Evolutionary conservation across 2,329 filamentous ascomycete species (phyloP), one percentile per base, ranked within the genome.

Genomic region (Dactylellina haptotyla): DNA sequence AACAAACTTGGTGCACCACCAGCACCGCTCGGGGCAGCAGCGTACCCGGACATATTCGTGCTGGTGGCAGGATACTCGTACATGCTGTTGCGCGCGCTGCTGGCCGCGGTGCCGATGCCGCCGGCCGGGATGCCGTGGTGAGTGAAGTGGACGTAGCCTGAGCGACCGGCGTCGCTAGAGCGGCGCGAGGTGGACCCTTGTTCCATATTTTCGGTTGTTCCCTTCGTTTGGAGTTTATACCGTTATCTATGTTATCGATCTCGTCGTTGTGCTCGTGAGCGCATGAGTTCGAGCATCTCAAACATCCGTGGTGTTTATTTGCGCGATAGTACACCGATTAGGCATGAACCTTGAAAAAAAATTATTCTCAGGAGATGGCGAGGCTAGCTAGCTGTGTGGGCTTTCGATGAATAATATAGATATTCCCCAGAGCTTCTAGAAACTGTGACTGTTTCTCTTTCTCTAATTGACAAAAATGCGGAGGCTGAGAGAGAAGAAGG

Each of bases 111-210:
- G 9, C 54, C n/a, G n/a, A n/a, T n/a, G n/a, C n/a, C n/a, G n/a
- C n/a, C 61, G 18, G 50, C 39, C 16, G 20, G 37, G 16, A 66
- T 37, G 23, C 56, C 56, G 32, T 66, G 69, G 25, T 73, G 69
- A 12, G 53, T 26, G 61, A 62, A 73, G 32, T 73, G 69, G 20
- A 73, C 69, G 18, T 73, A 73, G 23, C 63, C 32, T 20, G 48
- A 30, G 30, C 50, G 45, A 16, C 54, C 69, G 30, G 54, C 54
- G 46, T 56, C 69, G 54, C 61, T 65, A 6, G 69, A 73, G 14
- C 67, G 25, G 20, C 69, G 61, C 16, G 69, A 73, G 20, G 51
- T 58, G 14, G 59, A 37, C 14, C 34, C 45, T 18, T 32, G 37
- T 53, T 72, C 67, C 59, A 72, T 72, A 1, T 8, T 56, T 26